These are phyloP conservation scores for Aspergillus novoparasiticus DNA, from an alignment of 2,329 filamentous ascomycete species.

Conservation along the genomic window DNA sequence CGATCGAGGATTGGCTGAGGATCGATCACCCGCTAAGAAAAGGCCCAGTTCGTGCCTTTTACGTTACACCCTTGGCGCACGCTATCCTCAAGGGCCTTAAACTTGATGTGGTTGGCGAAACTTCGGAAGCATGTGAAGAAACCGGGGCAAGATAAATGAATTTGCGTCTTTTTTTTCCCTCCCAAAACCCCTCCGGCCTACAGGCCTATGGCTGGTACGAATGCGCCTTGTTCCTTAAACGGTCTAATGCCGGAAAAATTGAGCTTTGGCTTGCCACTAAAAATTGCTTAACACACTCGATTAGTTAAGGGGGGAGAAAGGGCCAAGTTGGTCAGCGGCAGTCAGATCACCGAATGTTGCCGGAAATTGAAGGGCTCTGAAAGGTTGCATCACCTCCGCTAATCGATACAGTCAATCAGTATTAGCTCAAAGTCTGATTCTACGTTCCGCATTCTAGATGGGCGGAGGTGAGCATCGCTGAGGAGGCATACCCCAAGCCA, in stretches of 20 bases:
- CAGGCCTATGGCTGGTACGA: background rate
- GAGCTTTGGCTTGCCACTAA: constrained; percentile 5
- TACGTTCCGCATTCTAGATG: background rate
- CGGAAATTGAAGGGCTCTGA: constrained; percentile 4
- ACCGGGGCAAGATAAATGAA: constrained; percentile 6
- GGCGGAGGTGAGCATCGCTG: background rate
- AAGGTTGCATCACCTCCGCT: constrained; percentile 5
- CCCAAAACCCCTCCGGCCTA: background rate
- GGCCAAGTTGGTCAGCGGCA: background rate
- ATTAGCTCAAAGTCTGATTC: background rate
- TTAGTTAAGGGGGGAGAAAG: background rate
- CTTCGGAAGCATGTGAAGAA: constrained; percentile 12
- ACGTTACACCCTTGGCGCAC: constrained; percentile 4
- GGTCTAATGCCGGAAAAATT: constrained; percentile 2
- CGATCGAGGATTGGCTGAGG: constrained; percentile 6
- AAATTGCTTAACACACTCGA: constrained; percentile 7
- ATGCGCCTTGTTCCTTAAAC: constrained; percentile 6
- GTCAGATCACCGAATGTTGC: constrained; percentile 3
- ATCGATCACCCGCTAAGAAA: constrained; percentile 5
- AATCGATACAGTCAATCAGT: background rate
- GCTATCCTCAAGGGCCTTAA: background rate
- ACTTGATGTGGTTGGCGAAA: background rate
- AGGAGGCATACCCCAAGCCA: background rate
- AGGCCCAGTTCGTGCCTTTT: constrained; percentile 3
- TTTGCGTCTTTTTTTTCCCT: constrained; percentile 6